Percentiles rank a stretch among this genome's conserved stretches.
Evolutionary conservation across 208 protist genomes (phyloP).

Genomic region (Crithidia brevicula): DNA sequence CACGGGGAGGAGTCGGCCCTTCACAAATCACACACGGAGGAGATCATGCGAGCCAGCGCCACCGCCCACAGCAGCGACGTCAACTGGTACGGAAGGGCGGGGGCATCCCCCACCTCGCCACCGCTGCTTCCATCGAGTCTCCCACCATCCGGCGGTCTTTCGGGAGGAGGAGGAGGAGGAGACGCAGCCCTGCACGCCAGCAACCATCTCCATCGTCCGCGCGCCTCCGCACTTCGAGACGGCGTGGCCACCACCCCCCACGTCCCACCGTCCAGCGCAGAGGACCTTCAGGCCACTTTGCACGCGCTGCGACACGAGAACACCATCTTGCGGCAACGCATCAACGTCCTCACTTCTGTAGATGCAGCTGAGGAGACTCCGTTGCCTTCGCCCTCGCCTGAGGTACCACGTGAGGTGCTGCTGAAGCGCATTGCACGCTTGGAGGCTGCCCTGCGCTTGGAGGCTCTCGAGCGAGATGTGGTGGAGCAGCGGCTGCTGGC

Average conservation of each 20-base stretch:
- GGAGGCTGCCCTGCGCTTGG: slow-evolving; percentile 51
- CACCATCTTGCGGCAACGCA: slow-evolving; percentile 43
- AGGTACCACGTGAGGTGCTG: slow-evolving; percentile 21
- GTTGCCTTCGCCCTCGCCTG: not conserved
- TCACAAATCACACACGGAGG: too few species aligned
- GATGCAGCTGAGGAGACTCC: slow-evolving; percentile 15
- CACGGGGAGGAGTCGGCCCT: not conserved
- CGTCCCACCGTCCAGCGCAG: not conserved
- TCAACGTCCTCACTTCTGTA: slow-evolving; percentile 35
- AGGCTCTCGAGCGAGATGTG: slow-evolving; percentile 50
- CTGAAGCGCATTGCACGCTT: slow-evolving; percentile 42
- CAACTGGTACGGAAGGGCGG: too few species aligned
- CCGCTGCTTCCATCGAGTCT: not conserved
- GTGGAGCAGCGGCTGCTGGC: slow-evolving; percentile 42
- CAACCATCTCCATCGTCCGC: too few species aligned
- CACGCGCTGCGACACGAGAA: slow-evolving; percentile 53
- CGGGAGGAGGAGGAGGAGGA: too few species aligned
- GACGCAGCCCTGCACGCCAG: too few species aligned
- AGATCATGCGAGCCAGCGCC: too few species aligned
- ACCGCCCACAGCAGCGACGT: too few species aligned
- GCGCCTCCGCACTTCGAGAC: too few species aligned
- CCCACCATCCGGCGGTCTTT: not conserved
- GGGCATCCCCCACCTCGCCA: not conserved
- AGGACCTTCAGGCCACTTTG: slow-evolving; percentile 27
- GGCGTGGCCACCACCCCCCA: too few species aligned